Evolutionary conservation across 306 rosid species (phyloP), one percentile per base, ranked within the genome.

Genomic region (Lathyrus aphaca): DNA sequence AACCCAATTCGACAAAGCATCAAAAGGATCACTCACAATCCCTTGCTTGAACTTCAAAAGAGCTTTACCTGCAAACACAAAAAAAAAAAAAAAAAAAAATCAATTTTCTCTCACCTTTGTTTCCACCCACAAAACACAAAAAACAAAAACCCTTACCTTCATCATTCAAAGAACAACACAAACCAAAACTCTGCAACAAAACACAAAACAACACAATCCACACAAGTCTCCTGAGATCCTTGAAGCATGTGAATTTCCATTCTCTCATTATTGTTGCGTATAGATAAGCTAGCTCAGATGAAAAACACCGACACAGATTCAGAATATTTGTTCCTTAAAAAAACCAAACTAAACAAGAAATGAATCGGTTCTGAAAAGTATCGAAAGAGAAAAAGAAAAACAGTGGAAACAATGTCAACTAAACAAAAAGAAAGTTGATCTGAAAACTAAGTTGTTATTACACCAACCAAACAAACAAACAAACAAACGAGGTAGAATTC

Each of bases 1-100:
- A 56, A 80, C 80, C 98, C 98, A 92, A 64, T 82, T 78, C 21
- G 84, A 74, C 81, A 92, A 82, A 85, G 96, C 86, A 48, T 74
- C 86, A 66, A 83, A 90, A 6, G 98, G 98, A 56, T 92, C 98
- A 66, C 80, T 86, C 49, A 64, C 77, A 10, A 92, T 78, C 66
- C 86, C 77, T 23, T 90, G 83, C 80, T 76, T 85, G 65, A 92
- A 85, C 82, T 81, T 90, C 87, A 92, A 60, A 66, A 92, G 89
- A 67, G 90, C 83, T 81, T 86, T 83, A 86, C 96, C 98, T 92
- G 74, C 81, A 66, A 10, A 53, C 11, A 21, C 74, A 75, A 3
- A 16, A 35, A 59, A 11, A 66, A 46, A 77, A 74, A 75, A 3
- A 16, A 35, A 59, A 11, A 66, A 46, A 77, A 80, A 63, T 64